Percentiles rank a stretch among this genome's conserved stretches.
phyloP scores from a whole-genome alignment of 2,329 filamentous ascomycete species.

The Talaromyces pinophilus region DNA sequence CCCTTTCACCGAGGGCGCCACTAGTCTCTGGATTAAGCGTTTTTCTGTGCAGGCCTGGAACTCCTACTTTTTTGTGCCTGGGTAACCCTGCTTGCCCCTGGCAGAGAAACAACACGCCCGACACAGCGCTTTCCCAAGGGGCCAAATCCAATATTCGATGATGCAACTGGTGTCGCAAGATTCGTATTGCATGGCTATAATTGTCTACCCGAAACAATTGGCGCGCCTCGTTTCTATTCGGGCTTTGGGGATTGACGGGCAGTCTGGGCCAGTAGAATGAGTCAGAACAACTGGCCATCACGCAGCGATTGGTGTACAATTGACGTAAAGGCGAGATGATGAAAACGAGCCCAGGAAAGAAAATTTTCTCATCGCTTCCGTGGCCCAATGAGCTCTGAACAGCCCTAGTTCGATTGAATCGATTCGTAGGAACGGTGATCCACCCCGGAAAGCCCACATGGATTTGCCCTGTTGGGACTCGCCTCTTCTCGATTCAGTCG shows the following conservation, averaged over 20 bases:
- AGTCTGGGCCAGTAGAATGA: not conserved
- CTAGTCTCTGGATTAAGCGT: constrained; percentile 7
- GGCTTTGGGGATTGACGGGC: not conserved
- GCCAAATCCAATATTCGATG: not conserved
- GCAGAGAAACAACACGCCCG: not conserved
- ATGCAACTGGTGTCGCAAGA: constrained; percentile 15
- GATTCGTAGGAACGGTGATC: constrained; percentile 1
- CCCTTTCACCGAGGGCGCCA: not conserved
- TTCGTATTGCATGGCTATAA: not conserved
- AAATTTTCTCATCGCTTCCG: constrained; percentile 12
- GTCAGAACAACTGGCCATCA: constrained; percentile 14
- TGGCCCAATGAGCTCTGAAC: constrained; percentile 7
- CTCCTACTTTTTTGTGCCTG: not conserved
- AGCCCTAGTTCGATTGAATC: not conserved
- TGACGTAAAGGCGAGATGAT: not conserved
- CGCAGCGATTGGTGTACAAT: not conserved
- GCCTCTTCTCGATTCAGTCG: not conserved
- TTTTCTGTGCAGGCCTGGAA: not conserved
- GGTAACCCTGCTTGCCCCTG: not conserved
- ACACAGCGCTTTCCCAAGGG: not conserved
- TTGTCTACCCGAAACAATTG: constrained; percentile 15
- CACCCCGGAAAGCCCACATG: constrained; percentile 11
- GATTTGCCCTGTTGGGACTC: constrained; percentile 2
- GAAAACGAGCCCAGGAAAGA: not conserved
- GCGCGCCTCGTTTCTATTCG: not conserved